These are phyloP conservation scores for Porphyra umbilicalis DNA, from an alignment of 31 red algal genomes.

Conservation along the genomic window DNA sequence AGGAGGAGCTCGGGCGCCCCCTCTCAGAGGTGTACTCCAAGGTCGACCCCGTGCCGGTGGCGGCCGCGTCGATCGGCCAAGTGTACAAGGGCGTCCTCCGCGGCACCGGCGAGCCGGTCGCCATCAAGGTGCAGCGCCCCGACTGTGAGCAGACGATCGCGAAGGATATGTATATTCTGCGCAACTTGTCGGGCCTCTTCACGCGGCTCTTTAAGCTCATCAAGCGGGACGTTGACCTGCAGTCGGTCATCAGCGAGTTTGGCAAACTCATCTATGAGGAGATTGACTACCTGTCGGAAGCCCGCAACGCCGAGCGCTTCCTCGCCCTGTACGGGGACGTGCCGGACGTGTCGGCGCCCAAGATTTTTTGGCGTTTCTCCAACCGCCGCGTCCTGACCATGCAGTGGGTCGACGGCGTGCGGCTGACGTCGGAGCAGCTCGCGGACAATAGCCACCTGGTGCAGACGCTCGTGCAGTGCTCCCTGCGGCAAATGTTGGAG, in stretches of 20 bases:
- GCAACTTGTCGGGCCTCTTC: conserved; percentile 70
- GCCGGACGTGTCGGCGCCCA: conserved; percentile 75
- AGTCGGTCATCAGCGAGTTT: conserved; percentile 92
- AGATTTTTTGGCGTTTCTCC: conserved; percentile 78
- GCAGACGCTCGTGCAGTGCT: conserved; percentile 86
- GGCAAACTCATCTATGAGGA: conserved; percentile 99
- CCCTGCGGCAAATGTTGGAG: conserved; percentile 93
- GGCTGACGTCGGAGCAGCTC: conserved; percentile 57
- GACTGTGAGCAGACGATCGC: conserved; percentile 92
- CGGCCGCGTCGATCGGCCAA: conserved; percentile 96
- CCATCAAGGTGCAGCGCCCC: conserved; percentile 93
- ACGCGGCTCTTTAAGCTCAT: conserved; percentile 66
- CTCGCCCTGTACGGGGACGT: conserved; percentile 72
- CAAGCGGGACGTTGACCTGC: conserved; percentile 86
- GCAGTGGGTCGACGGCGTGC: conserved; percentile 90
- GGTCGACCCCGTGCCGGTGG: conserved; percentile 89
- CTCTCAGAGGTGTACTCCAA: conserved; percentile 70
- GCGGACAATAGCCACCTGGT: conserved; percentile 54
- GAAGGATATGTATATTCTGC: conserved; percentile 88
- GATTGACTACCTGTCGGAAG: conserved; percentile 95
- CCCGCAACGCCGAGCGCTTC: conserved; percentile 86
- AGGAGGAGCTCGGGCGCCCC: conserved; percentile 72
- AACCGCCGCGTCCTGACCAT: conserved; percentile 83
- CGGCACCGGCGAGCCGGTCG: conserved; percentile 71
- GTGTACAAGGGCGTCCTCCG: conserved; percentile 78